Base-by-base conservation (phyloP, 345 rosid genomes). In the Acer negundo region DNA sequence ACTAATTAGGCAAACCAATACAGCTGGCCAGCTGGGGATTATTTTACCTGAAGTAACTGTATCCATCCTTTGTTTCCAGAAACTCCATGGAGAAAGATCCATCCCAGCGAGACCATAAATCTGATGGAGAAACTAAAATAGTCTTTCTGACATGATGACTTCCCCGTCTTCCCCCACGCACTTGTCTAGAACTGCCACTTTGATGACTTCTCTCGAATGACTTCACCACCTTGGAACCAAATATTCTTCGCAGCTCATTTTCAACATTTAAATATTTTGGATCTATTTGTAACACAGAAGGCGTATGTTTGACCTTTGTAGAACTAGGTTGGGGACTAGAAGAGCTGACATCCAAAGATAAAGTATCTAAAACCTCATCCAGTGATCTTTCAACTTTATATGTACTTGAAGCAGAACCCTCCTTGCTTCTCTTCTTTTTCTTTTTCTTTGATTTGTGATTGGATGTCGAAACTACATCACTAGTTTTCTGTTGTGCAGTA, bases 71-170 rank as follows among this genome's bases (percentile, higher is more conserved):
- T 13, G 89, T 86, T 84, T 91, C 97, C 55, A 93, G 85, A 85
- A 91, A 82, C 61, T 93, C 98, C 97, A 94, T 93, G 16, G 97
- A 90, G 72, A 94, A 79, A 77, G 97, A 91, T 47, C 94, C 92
- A 77, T 94, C 98, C 97, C 97, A 94, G 3, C 93, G 94, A 74
- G 92, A 81, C 98, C 98, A 94, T 69, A 89, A 91, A 67, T 94
- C 98, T 40, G 88, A 86, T 55, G 94, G 92, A 70, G 97, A 83
- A 56, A 93, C 86, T 64, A 94, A 73, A 77, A 89, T 75, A 38
- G 95, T 90, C 85, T 89, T 94, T 38, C 92, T 89, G 19, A 85
- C 80, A 72, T 88, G 91, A 85, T 86, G 93, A 72, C 66, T 75
- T 72, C 90, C 97, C 59, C 93, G 93, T 85, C 97, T 90, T 74